Base-by-base conservation (phyloP, 371 early-diverging fungal species). In the Capillidium heterosporum region DNA sequence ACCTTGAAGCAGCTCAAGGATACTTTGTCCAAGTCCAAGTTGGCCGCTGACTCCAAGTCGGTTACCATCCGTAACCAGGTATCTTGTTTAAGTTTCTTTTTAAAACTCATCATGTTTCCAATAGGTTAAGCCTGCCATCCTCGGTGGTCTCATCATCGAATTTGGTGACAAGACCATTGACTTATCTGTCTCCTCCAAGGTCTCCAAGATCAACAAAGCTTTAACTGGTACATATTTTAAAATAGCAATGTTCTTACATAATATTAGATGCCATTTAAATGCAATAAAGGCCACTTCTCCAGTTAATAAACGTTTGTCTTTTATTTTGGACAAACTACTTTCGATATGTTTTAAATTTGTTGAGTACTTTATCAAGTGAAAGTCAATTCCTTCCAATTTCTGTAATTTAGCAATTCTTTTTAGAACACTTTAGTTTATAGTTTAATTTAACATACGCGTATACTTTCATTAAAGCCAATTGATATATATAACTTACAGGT, bases 81-180 rank as follows among this genome's bases (percentile, higher is more conserved):
- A 59, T 23, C 21, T 55, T 43, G 29, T 24, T 29, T n/a, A 21
- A 28, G 7, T 59, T 5, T 27, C 19, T 8, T 24, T 13, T 24
- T 29, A 43, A 52, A 27, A 26, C 2, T 21, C 17, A 49, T 26
- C 17, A 17, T 13, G 28, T 10, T 13, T 26, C 5, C 43, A 23
- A 0, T 59, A 80, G 81, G 75, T 88, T 71, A 88, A 95, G 77
- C 83, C 93, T 59, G 71, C 79, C 66, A 88, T 96, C 67, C 72
- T 95, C 55, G 97, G 97, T 66, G 97, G 97, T 64, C 75, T 96
- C 67, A 75, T 95, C 65, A 85, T 96, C 55, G 95, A 95, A 70
- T 74, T 94, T 67, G 95, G 97, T 63, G 97, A 93, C 74, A 89
- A 89, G 77, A 93, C 94, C 67, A 91, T 96, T 66, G 97, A 96